Evolutionary conservation across 2,329 filamentous ascomycete genomes (phyloP), one percentile per base, ranked within the genome.

Genomic region (Annulohypoxylon truncatum): DNA sequence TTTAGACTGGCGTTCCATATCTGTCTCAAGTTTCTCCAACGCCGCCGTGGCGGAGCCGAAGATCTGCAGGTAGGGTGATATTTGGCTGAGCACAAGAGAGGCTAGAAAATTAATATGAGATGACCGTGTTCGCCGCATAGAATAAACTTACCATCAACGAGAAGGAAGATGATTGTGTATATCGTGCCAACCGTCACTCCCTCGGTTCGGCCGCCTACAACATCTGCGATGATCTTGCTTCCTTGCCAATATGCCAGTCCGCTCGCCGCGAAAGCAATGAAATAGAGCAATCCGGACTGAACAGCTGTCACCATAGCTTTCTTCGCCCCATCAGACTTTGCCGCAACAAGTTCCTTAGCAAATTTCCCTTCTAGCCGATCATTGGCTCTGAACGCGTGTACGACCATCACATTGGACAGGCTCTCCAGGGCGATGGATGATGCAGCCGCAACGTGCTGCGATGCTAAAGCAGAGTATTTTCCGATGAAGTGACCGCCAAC

Each of bases 221-320:
- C 75, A 5, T 78, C 74, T 13, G 80, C 79, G 69, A 84, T 83
- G 47, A 60, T 75, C 62, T 65, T 66, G 67, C 85, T 88, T 46
- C 89, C 89, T 74, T 89, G 85, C 87, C 87, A 91, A 72, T 90
- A 90, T 0, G 89, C 88, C 9, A 91, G 77, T 6, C 85, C 88
- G 71, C 89, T 90, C 4, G 87, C 87, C 1, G 86, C 82, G 69
- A 89, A 90, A 2, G 88, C 87, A 61, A 90, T 83, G 71, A 91
- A 90, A 72, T 90, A 91, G 15, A 90, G 76, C n/a, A 87, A 73
- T n/a, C 88, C 88, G 6, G 85, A 81, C 72, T 89, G 87, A 0
- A 87, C 78, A 2, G 84, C 88, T 29, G 84, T 81, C 0, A 83
- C 82, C 1, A 83, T 75, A 0, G 86, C 82, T 72, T 90, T 90